phyloP scores from a whole-genome alignment of 1,139 yeast genomes.

The Sugiyamaella neomexicana region DNA sequence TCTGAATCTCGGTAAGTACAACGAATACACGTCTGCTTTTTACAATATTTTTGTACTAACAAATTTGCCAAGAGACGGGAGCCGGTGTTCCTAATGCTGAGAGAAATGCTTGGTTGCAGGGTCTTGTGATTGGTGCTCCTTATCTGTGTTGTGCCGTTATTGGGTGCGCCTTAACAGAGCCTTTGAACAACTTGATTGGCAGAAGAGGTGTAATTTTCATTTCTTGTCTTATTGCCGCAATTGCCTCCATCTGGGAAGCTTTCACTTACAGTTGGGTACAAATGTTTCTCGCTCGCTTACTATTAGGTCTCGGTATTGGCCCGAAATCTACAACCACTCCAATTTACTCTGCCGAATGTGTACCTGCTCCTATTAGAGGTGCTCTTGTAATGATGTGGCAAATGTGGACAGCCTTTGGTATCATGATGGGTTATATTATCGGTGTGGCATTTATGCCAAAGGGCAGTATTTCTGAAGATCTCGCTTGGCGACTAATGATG shows the following conservation, averaged over 20 bases:
- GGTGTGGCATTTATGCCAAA: conserved; percentile 60
- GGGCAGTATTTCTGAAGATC: conserved; percentile 46
- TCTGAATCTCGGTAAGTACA: not conserved
- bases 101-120: conserved; percentile 54
- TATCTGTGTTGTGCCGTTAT: conserved; percentile 70
- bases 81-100: conserved; percentile 48
- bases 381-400: conserved; percentile 88
- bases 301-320: conserved; percentile 77
- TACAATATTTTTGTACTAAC: conserved; percentile 53
- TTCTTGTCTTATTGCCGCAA: conserved; percentile 64
- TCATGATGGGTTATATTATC: conserved; percentile 75
- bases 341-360: conserved; percentile 76
- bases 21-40: conserved; percentile 60
- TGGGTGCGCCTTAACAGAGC: conserved; percentile 75
- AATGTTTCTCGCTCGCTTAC: conserved; percentile 68
- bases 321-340: conserved; percentile 82
- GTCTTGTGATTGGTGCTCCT: conserved; percentile 79
- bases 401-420: conserved; percentile 84
- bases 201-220: conserved; percentile 73
- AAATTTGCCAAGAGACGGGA: conserved; percentile 32
- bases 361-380: conserved; percentile 76
- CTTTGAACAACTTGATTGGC: conserved; percentile 61
- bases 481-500: conserved; percentile 80
- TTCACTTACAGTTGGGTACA: conserved; percentile 73
- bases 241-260: conserved; percentile 77